Evolutionary conservation across 2,329 filamentous ascomycete genomes (phyloP), one percentile per base, ranked within the genome.

Genomic region (Podosphaera xanthii): DNA sequence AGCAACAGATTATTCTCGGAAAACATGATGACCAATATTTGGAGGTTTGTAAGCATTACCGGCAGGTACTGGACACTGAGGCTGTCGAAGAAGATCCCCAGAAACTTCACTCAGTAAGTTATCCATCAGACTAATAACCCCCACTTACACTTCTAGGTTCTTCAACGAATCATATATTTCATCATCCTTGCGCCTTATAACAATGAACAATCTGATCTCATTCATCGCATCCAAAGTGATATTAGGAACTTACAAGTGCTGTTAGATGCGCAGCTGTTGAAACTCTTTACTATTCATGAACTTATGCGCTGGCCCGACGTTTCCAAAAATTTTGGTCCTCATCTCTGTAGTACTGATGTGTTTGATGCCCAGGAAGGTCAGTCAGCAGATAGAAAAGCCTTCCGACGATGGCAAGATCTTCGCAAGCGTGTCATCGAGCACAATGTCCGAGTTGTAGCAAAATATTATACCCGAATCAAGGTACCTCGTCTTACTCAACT

Each of bases 361-460:
- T 98, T 98, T 69, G 84, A 87, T 66, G 78, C 78, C 34, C 75
- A 77, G 57, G 71, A 78, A 63, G 76, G 79, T 63, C 76, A 82
- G 64, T 82, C 84, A 4, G 75, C 77, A 40, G 89, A 96, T 66
- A 78, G 84, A 61, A 91, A 95, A 72, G 85, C 89, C 35, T 75
- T 86, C 71, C 81, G 84, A 71, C 81, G 92, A 70, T 98, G 91
- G 89, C 80, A 92, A 69, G 92, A 96, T 70, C 76, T 98, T 63
- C 87, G 92, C 68, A 97, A 97, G 79, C 89, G 92, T 58, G 92
- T 98, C 62, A 98, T 98, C 67, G 92, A 98, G 76, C 92, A 98
- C 75, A 98, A 98, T 65, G 91, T 98, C 58, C 87, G 92, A 58
- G 92, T 98, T 1, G 82, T 98, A 44, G 92, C 92, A 67, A 95